Evolutionary conservation across 2,329 filamentous ascomycete species (phyloP), one percentile per base, ranked within the genome.

Genomic region (Fusarium sp.): DNA sequence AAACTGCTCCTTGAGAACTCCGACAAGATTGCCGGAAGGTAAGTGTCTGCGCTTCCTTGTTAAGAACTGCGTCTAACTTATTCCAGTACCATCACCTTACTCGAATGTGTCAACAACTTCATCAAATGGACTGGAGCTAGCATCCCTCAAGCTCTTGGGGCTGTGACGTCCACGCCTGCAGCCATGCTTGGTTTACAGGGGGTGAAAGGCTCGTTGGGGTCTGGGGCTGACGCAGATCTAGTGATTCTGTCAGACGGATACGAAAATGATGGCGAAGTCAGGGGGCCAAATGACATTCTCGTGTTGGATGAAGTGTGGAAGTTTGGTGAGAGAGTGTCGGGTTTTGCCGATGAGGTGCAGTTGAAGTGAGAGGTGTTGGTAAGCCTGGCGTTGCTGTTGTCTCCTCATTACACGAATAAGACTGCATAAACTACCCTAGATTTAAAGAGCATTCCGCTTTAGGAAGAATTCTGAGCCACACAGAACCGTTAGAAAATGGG

Each of bases 101-200:
- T 94, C 40, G 91, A 95, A 71, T 96, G 93, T 72, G 88, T 94
- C 55, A 91, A 89, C 75, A 96, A 96, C 78, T 94, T 96, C 77
- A 82, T 93, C 70, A 85, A 85, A 60, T 95, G 90, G 90, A 90
- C 90, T 2, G 90, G 90, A 15, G 85, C 87, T 7, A 84, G 83
- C 35, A 84, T 94, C 35, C 87, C 91, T 0, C 85, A 90, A 73
- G 92, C 90, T 2, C 79, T 96, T 45, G 87, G 85, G 66, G 87
- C 91, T 10, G 92, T 94, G 30, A 96, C 93, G 1, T 82, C 86
- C 33, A 94, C 92, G 1, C 93, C 93, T 1, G 92, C 93, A 2
- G 85, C 84, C 47, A 93, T 96, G 91, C 80, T 96, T 19, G 90
- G 90, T 1, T 74, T 94, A 41, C 79, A 87, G 50, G 84, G 82